A percentile compares a stretch with the other conserved stretches of the same genome.
Evolutionary conservation across 2,329 filamentous ascomycete species (phyloP).

Genomic region (Trichoderma brevicompactum): DNA sequence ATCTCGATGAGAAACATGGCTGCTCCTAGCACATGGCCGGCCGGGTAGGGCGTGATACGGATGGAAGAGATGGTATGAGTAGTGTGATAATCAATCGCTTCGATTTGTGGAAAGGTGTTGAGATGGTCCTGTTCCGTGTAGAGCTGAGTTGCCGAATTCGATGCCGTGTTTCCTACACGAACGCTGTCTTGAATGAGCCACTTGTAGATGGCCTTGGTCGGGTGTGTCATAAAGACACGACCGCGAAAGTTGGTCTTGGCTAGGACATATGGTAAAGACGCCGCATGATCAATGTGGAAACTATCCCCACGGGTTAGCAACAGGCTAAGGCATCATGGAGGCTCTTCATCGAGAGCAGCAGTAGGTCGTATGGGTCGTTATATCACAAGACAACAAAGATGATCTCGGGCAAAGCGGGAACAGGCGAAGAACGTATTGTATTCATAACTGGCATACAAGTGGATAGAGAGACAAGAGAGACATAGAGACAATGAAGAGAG

Average conservation of each 20-base stretch:
- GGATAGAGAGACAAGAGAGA: constrained; percentile 33
- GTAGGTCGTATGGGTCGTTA: constrained; percentile 10
- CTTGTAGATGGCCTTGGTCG: constrained; percentile 99
- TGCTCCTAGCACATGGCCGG: constrained; percentile 95
- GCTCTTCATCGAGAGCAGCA: constrained; percentile 24
- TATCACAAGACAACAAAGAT: constrained; percentile 29
- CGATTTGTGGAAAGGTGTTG: constrained; percentile 90
- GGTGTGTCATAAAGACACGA: constrained; percentile 98
- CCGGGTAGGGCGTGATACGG: constrained; percentile 93
- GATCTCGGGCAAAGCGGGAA: constrained; percentile 19
- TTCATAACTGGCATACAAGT: constrained; percentile 44
- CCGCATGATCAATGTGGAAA: constrained; percentile 99
- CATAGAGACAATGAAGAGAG: constrained; percentile 26
- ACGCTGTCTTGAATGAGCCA: constrained; percentile 98
- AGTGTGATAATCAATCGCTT: constrained; percentile 97
- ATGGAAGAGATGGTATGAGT: constrained; percentile 97
- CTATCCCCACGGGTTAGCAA: constrained; percentile 53
- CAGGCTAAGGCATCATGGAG: not conserved
- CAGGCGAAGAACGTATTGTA: constrained; percentile 43
- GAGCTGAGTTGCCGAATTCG: constrained; percentile 69
- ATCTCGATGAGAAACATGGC: constrained; percentile 99
- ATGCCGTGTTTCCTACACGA: constrained; percentile 76
- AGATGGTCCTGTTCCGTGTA: constrained; percentile 96
- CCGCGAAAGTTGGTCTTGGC: constrained; percentile 98
- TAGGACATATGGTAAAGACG: constrained; percentile 94